Percentiles rank a stretch among this genome's conserved stretches.
Evolutionary conservation across 2,329 filamentous ascomycete species (phyloP).

Genomic region (Hypoxylon sp.): DNA sequence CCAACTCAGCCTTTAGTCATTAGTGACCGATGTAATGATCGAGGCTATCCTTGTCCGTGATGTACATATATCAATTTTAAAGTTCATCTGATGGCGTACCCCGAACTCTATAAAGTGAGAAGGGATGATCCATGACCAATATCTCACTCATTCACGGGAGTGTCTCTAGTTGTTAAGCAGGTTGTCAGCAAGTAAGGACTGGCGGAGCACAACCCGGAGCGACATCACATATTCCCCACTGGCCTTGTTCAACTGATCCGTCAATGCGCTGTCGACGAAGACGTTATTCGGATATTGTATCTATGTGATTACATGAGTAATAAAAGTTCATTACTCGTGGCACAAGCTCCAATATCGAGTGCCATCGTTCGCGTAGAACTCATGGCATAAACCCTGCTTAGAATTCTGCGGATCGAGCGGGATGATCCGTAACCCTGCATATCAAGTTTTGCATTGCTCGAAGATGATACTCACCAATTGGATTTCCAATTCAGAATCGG

Average conservation of each 20-base stretch:
- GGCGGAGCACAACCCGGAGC: not conserved
- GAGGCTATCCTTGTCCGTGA: not conserved
- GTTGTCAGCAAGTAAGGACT: not conserved
- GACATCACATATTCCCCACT: not conserved
- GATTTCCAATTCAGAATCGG: constrained; percentile 10
- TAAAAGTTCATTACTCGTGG: constrained; percentile 40
- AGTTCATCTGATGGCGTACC: not conserved
- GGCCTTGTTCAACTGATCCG: constrained; percentile 44
- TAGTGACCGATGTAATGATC: not conserved
- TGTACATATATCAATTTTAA: not conserved
- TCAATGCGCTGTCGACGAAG: constrained; percentile 48
- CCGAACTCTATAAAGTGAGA: not conserved
- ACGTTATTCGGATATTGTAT: constrained; percentile 56
- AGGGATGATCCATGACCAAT: not conserved
- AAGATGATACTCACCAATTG: constrained; percentile 15
- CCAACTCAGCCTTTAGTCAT: not conserved
- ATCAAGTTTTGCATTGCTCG: constrained; percentile 4
- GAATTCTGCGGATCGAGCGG: constrained; percentile 15
- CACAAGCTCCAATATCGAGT: not conserved
- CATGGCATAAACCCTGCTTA: constrained; percentile 11
- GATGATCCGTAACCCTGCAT: constrained; percentile 30
- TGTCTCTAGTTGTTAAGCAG: not conserved
- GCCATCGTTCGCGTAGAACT: constrained; percentile 45
- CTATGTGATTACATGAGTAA: constrained; percentile 49
- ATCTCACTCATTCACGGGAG: not conserved